Conservation (phyloP, 768 basidiomycete genomes). For the Xerocomus brunneocitrinus region DNA sequence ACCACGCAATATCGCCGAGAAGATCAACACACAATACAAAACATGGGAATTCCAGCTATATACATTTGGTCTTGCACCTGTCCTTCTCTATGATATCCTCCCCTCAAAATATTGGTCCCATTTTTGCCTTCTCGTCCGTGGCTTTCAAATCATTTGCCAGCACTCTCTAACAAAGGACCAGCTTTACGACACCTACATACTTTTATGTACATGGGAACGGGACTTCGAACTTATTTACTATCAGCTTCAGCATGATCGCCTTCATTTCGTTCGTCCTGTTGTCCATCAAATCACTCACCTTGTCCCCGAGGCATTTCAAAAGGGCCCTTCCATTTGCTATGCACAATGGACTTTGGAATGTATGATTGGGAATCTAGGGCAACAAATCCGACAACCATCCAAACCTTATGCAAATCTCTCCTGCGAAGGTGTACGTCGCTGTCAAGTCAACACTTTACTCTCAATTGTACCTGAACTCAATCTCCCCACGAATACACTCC, state of each 20-base stretch:
- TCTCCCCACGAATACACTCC: too few species aligned
- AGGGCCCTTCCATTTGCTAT: too few species aligned
- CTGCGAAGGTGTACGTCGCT: too few species aligned
- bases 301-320: too few species aligned
- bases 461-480: too few species aligned
- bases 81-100: constrained; percentile 13
- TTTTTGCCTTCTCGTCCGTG: constrained; percentile 20
- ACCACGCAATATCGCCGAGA: constrained; percentile 23
- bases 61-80: constrained; percentile 16
- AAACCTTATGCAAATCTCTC: too few species aligned
- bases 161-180: constrained; percentile 10
- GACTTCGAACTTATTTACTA: constrained; percentile 31
- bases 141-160: constrained; percentile 21
- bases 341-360: too few species aligned
- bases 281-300: constrained; percentile 12
- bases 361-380: too few species aligned
- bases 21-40: constrained; percentile 27
- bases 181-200: constrained; percentile 10
- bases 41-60: constrained; percentile 25
- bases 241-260: constrained; percentile 13
- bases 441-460: too few species aligned
- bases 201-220: constrained; percentile 20
- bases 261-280: constrained; percentile 30
- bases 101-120: constrained; percentile 12
- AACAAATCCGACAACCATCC: too few species aligned